These are phyloP conservation scores for Cladosporium sp. DNA, from an alignment of 2,329 filamentous ascomycete genomes.

Conservation along the genomic window DNA sequence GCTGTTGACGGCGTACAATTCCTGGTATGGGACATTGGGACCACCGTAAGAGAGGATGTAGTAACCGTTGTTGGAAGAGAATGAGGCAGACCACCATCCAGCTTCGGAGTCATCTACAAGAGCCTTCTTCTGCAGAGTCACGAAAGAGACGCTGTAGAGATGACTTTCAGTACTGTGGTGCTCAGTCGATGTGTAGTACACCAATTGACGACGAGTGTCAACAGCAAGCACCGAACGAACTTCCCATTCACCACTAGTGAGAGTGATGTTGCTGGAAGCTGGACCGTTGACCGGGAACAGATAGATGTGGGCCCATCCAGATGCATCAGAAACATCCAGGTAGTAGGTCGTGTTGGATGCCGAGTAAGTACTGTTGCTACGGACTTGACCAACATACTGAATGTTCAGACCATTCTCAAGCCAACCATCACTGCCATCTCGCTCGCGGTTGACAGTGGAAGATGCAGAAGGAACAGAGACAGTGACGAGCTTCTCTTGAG, in stretches of 20 bases:
- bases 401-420: conserved; percentile 58
- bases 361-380: conserved; percentile 31
- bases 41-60: conserved; percentile 65
- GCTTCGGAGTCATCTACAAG: conserved; percentile 59
- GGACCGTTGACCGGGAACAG: conserved; percentile 55
- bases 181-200: conserved; percentile 64
- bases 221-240: conserved; percentile 57
- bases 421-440: conserved; percentile 59
- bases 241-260: conserved; percentile 66
- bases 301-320: conserved; percentile 64
- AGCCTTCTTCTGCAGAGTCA: conserved; percentile 50
- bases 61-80: conserved; percentile 59
- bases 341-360: conserved; percentile 49
- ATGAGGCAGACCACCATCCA: conserved; percentile 61
- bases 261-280: conserved; percentile 43
- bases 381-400: conserved; percentile 49
- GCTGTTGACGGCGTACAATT: conserved; percentile 57
- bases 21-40: conserved; percentile 65
- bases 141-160: conserved; percentile 62
- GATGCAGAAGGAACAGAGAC: conserved; percentile 50
- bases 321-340: conserved; percentile 62
- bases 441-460: conserved; percentile 50
- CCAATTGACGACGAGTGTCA: conserved; percentile 50
- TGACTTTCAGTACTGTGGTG: conserved; percentile 64
- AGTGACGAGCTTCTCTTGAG: conserved; percentile 58